These are phyloP conservation scores for Verticillium tricorpus DNA, from an alignment of 2,329 filamentous ascomycete species.

Conservation along the genomic window DNA sequence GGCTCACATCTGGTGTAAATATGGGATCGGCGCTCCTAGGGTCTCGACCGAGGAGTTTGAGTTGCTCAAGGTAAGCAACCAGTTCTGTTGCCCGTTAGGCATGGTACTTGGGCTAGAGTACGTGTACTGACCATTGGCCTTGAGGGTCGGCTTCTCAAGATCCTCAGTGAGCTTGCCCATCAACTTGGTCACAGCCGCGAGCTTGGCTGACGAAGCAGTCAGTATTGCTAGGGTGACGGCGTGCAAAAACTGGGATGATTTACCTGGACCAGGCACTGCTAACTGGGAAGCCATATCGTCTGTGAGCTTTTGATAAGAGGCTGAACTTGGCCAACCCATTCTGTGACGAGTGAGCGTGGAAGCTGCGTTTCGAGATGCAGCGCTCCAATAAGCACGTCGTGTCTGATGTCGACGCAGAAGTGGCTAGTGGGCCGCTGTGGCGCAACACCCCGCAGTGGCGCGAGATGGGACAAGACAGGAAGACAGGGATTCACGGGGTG, in stretches of 20 bases:
- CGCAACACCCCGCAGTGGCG: neutral
- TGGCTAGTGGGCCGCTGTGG: neutral
- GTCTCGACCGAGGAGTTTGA: constrained; percentile 77
- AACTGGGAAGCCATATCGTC: neutral
- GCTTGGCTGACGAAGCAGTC: constrained; percentile 49
- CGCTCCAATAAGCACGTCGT: neutral
- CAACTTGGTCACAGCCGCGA: constrained; percentile 61
- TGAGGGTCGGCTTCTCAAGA: constrained; percentile 53
- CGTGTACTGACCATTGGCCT: constrained; percentile 17
- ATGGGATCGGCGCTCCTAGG: constrained; percentile 72
- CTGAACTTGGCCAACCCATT: neutral
- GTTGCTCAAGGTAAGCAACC: constrained; percentile 55
- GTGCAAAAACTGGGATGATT: neutral
- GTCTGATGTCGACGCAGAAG: neutral
- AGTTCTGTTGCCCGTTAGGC: constrained; percentile 46
- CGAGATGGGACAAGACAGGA: neutral
- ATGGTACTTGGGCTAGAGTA: neutral
- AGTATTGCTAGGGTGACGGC: constrained; percentile 10
- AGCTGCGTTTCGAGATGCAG: neutral
- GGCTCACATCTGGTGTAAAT: constrained; percentile 68
- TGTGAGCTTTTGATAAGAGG: neutral
- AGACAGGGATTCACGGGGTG: constrained; percentile 10
- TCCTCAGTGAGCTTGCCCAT: constrained; percentile 60
- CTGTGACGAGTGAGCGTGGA: neutral
- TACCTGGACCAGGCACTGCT: neutral